phyloP scores from a whole-genome alignment of 2,329 filamentous ascomycete genomes.

The Trichoderma breve region DNA sequence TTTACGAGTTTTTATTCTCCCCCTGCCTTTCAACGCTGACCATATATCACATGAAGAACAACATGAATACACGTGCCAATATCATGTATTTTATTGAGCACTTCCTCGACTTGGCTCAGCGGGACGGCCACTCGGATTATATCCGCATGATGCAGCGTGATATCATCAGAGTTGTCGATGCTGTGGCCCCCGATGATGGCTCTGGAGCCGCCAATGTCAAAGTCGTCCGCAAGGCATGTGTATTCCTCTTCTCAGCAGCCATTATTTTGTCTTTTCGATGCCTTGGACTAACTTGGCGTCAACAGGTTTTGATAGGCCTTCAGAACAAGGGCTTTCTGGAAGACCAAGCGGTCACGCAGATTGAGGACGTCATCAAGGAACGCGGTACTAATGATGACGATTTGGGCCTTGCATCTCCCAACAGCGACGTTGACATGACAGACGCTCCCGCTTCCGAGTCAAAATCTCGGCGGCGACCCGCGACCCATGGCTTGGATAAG shows the following conservation, averaged over 20 bases:
- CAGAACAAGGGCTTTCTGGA: slow-evolving; percentile 70
- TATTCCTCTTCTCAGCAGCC: background rate
- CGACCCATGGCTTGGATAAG: slow-evolving; percentile 63
- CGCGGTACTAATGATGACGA: slow-evolving; percentile 66
- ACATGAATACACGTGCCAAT: slow-evolving; percentile 95
- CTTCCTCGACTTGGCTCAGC: slow-evolving; percentile 81
- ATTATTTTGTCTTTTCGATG: background rate
- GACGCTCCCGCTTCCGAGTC: slow-evolving; percentile 44
- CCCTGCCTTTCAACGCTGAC: background rate
- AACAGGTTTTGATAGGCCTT: slow-evolving; percentile 65
- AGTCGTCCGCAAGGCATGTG: slow-evolving; percentile 74
- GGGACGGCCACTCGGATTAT: slow-evolving; percentile 75
- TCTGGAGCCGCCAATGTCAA: slow-evolving; percentile 91
- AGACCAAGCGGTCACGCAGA: slow-evolving; percentile 71
- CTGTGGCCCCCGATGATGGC: slow-evolving; percentile 82
- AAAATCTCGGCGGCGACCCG: slow-evolving; percentile 34
- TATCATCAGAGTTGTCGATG: slow-evolving; percentile 86
- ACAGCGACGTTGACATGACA: slow-evolving; percentile 40
- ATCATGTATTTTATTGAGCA: slow-evolving; percentile 99
- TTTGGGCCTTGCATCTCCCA: slow-evolving; percentile 52
- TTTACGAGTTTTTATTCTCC: no score
- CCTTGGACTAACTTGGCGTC: background rate
- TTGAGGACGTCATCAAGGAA: slow-evolving; percentile 79
- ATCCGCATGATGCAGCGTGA: slow-evolving; percentile 94
- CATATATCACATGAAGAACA: slow-evolving; percentile 56